Evolutionary conservation across 75 land plant species (phyloP), one percentile per base, ranked within the genome.

Genomic region (Adiantum capillusveneris): DNA sequence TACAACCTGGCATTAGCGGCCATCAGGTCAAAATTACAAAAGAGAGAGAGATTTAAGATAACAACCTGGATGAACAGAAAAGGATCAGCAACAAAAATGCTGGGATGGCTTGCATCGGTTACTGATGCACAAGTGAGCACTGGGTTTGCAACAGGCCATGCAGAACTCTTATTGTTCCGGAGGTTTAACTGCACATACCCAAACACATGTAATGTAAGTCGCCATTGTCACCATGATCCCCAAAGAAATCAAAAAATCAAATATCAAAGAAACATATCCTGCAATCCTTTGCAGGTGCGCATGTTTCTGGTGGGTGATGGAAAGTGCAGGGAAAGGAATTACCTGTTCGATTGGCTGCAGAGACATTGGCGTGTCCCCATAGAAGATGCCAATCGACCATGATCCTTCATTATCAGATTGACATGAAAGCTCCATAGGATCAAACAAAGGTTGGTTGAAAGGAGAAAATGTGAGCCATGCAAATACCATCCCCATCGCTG

Each of bases 131-230:
- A 91, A 1, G 85, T 86, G 19, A 90, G 44, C 28, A 90, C 83
- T 11, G 96, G 96, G 44, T 90, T 90, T 12, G 97, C 93, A 26
- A 87, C 88, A 37, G 97, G 97, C 97, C 97, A 91, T 7, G 93
- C 97, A 36, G 97, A 72, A 62, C 72, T 73, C 7, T 62, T 53
- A 42, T 76, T 71, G 17, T 67, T 78, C 59, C 65, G 28, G 25
- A 79, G 28, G 66, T 81, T 78, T 62, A 36, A 39, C 90, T 86
- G 85, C 50, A 68, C 3, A 51, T 31, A 1, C 51, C 22, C 37
- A n/a, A 51, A 18, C 29, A 22, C 9, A 31, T 16, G 13, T 13
- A 9, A 39, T 39, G 42, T 7, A 9, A 13, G 7, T 39, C 7
- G 13, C 12, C 42, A 9, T 7, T 9, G 42, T 39, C 13, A 9